phyloP scores from a whole-genome alignment of 2,329 filamentous ascomycete species.

The Dendrostoma leiphaemia region DNA sequence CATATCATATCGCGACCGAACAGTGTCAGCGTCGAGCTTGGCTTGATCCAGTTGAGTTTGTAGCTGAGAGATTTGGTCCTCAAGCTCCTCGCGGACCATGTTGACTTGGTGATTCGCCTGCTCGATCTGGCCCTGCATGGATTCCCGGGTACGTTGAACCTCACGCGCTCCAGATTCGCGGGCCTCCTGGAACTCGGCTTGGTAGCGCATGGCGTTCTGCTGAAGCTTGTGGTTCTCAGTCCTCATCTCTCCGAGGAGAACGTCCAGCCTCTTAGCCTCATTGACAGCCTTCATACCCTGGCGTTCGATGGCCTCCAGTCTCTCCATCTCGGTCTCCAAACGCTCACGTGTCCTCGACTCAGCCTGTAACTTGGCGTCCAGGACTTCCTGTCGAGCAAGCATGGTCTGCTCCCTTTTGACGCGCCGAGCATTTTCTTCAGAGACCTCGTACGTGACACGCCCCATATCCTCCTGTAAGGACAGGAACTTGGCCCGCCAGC shows the following conservation, averaged over 20 bases:
- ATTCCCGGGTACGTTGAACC: slow-evolving; percentile 74
- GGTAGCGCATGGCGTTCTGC: slow-evolving; percentile 63
- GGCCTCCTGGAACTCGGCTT: slow-evolving; percentile 82
- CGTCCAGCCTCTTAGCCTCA: slow-evolving; percentile 61
- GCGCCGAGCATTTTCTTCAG: slow-evolving; percentile 77
- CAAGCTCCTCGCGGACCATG: slow-evolving; percentile 75
- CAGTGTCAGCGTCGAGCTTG: slow-evolving; percentile 75
- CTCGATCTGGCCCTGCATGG: slow-evolving; percentile 80
- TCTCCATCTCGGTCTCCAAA: slow-evolving; percentile 64
- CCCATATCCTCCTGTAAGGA: slow-evolving; percentile 86
- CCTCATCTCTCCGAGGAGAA: slow-evolving; percentile 53
- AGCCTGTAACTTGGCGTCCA: slow-evolving; percentile 73
- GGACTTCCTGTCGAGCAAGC: slow-evolving; percentile 74
- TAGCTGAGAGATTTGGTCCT: slow-evolving; percentile 72
- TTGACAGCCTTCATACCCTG: slow-evolving; percentile 62
- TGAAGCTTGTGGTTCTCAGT: slow-evolving; percentile 72
- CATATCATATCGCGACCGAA: slow-evolving; percentile 78
- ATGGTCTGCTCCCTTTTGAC: slow-evolving; percentile 77
- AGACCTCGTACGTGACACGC: slow-evolving; percentile 72
- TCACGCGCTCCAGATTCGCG: slow-evolving; percentile 77
- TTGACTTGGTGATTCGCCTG: slow-evolving; percentile 83
- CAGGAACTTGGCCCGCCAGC: slow-evolving; percentile 80
- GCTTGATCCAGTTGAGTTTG: slow-evolving; percentile 75
- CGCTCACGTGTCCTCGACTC: slow-evolving; percentile 70
- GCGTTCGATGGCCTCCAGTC: slow-evolving; percentile 62